Evolutionary conservation across 148 eudicot genomes (phyloP), one percentile per base, ranked within the genome.

Genomic region (Salicornia ramosissima): DNA sequence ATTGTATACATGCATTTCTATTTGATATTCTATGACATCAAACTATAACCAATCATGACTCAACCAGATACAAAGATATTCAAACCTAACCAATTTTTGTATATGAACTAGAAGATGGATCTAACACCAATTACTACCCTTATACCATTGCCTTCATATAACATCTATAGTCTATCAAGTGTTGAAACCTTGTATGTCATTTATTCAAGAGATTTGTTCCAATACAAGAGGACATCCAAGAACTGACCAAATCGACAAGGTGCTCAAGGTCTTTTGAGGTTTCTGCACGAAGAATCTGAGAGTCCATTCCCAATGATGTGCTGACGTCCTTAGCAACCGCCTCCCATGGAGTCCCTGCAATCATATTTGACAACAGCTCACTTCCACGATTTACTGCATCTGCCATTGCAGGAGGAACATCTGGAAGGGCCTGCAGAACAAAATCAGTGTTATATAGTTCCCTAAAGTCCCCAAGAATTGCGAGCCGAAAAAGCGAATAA

Each of bases 311-410:
- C 64, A 90, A 68, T 26, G 95, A 74, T 33, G 77, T 66, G 72
- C 90, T 79, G 45, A 93, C 87, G 76, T 93, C 95, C 76, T 72
- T 90, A 36, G 92, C 88, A 64, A 90, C 86, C 0, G 86, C 77
- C 76, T 93, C 98, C 95, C 95, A 93, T 10, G 98, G 98, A 69
- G 98, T 93, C 50, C 97, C 97, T 29, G 78, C 86, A 42, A 87
- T 79, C 75, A 93, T 80, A 80, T 76, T 88, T 33, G 90, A 90
- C 73, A 90, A 74, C 63, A 93, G 70, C 79, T 88, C 95, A 69
- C 96, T 84, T 61, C 98, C 90, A 19, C 86, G 87, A 77, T 88
- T 90, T 28, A 93, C 98, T 53, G 96, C 97, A 83, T 93, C 92
- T 18, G 86, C 86, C 92, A 93, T 87, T 70, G 83, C 95, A 33